Percentiles rank a stretch among this genome's conserved stretches.
phyloP scores from a whole-genome alignment of 176 grass and related monocot genomes.

The Zizania latifolia region DNA sequence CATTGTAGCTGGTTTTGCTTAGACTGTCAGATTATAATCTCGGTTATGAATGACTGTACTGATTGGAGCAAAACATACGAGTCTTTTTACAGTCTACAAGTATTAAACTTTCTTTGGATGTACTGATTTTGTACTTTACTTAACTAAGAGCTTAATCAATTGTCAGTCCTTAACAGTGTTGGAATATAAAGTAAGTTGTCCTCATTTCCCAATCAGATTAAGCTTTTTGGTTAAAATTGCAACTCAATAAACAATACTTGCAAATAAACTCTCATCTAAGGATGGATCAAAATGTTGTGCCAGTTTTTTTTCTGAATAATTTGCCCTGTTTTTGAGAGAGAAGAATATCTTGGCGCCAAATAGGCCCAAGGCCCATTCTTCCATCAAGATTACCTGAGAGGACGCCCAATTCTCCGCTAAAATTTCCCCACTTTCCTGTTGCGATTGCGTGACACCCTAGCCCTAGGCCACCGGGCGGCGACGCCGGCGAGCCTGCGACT shows the following conservation, averaged over 20 bases:
- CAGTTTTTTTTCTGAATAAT: no score
- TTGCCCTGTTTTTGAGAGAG: no score
- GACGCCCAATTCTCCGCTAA: not conserved
- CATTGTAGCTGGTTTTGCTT: not conserved
- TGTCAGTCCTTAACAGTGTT: not conserved
- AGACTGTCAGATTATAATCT: not conserved
- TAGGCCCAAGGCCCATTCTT: not conserved
- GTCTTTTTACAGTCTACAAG: not conserved
- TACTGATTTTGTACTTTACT: not conserved
- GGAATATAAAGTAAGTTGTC: no score
- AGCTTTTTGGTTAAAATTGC: no score
- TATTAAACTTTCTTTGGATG: not conserved
- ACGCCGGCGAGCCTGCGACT: not conserved
- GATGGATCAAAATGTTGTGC: no score
- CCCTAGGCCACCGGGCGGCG: not conserved
- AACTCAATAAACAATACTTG: no score
- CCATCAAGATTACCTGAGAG: not conserved
- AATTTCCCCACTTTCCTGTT: not conserved
- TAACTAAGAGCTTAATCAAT: not conserved
- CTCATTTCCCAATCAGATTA: no score
- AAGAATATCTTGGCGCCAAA: not conserved
- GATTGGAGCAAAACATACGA: no score
- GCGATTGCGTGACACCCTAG: not conserved
- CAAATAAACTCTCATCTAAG: no score
- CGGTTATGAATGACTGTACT: not conserved